A percentile compares a stretch with the other conserved stretches of the same genome.
Evolutionary conservation across 371 early-diverging fungal genomes (phyloP).

Genomic region (Mucor lusitanicus): DNA sequence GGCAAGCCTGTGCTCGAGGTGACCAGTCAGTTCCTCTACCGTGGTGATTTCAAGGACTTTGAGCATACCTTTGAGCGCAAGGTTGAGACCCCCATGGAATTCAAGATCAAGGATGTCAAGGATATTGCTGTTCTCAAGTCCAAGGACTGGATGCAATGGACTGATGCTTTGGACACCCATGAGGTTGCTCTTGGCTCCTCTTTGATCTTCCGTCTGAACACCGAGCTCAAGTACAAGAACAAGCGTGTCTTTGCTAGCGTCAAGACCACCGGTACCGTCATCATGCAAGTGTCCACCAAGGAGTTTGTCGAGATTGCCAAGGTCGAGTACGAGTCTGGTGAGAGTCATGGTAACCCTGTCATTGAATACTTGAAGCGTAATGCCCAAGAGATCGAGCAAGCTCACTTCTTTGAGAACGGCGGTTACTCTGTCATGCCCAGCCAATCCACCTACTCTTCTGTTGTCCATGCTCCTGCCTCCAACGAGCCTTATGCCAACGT

Average conservation of each 20-base stretch:
- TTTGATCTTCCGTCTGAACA: conserved; percentile 84
- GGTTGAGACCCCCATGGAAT: conserved; percentile 81
- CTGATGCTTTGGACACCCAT: conserved; percentile 61
- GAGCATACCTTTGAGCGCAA: conserved; percentile 84
- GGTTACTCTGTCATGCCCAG: conserved; percentile 94
- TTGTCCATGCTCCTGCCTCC: conserved; percentile 77
- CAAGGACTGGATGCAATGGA: conserved; percentile 91
- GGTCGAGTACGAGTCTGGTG: conserved; percentile 78
- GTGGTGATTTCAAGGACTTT: conserved; percentile 85
- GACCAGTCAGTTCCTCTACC: conserved; percentile 88
- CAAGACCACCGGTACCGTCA: conserved; percentile 80
- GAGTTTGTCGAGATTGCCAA: conserved; percentile 83
- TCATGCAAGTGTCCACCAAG: conserved; percentile 83
- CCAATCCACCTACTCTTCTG: conserved; percentile 81
- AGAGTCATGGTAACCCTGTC: conserved; percentile 79
- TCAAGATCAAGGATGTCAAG: conserved; percentile 75
- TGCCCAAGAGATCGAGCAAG: conserved; percentile 82
- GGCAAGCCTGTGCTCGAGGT: conserved; percentile 74
- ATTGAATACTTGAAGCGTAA: conserved; percentile 80
- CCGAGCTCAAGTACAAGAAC: conserved; percentile 79
- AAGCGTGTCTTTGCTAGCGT: conserved; percentile 68
- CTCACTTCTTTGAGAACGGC: conserved; percentile 80
- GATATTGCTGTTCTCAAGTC: conserved; percentile 88
- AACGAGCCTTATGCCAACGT: conserved; percentile 89
- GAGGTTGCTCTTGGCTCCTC: conserved; percentile 70